phyloP scores from a whole-genome alignment of 2,329 filamentous ascomycete genomes.

The Cytospora piceae region DNA sequence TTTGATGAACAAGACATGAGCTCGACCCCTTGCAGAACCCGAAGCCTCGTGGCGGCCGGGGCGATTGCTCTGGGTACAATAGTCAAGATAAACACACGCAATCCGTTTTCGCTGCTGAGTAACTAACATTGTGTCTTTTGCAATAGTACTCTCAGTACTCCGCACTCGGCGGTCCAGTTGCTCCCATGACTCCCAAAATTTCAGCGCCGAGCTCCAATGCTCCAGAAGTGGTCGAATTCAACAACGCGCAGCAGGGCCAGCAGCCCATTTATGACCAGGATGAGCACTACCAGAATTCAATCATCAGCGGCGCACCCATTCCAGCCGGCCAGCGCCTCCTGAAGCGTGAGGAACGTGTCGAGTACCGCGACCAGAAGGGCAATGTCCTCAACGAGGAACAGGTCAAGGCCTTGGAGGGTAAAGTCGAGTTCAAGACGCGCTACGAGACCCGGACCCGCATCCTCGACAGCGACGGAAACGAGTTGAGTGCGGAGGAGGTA shows the following conservation, averaged over 20 bases:
- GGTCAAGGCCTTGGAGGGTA: slow-evolving; percentile 82
- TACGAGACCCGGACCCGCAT: slow-evolving; percentile 94
- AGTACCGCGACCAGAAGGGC: slow-evolving; percentile 93
- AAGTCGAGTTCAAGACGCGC: slow-evolving; percentile 92
- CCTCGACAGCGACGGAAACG: slow-evolving; percentile 78
- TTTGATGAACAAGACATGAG: no score
- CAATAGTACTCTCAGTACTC: slow-evolving; percentile 54
- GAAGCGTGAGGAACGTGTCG: slow-evolving; percentile 76
- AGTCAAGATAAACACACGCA: slow-evolving; percentile 4
- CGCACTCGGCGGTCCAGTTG: slow-evolving; percentile 28
- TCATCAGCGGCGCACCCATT: slow-evolving; percentile 55
- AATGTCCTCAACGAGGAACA: slow-evolving; percentile 84
- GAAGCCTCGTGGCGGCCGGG: slow-evolving; percentile 28
- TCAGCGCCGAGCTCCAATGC: slow-evolving; percentile 32
- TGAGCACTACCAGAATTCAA: slow-evolving; percentile 32
- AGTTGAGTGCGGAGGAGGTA: slow-evolving; percentile 57
- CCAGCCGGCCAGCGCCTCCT: slow-evolving; percentile 54
- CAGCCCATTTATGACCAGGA: slow-evolving; percentile 32
- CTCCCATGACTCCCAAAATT: slow-evolving; percentile 18
- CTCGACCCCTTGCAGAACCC: no score
- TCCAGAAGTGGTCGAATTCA: slow-evolving; percentile 24
- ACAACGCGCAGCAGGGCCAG: slow-evolving; percentile 29
- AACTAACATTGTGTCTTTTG: slow-evolving; percentile 8
- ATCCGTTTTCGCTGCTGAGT: slow-evolving; percentile 12
- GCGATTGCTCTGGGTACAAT: background rate